These are phyloP conservation scores for Cornus controversa DNA, from an alignment of 148 eudicot genomes.

Conservation along the genomic window DNA sequence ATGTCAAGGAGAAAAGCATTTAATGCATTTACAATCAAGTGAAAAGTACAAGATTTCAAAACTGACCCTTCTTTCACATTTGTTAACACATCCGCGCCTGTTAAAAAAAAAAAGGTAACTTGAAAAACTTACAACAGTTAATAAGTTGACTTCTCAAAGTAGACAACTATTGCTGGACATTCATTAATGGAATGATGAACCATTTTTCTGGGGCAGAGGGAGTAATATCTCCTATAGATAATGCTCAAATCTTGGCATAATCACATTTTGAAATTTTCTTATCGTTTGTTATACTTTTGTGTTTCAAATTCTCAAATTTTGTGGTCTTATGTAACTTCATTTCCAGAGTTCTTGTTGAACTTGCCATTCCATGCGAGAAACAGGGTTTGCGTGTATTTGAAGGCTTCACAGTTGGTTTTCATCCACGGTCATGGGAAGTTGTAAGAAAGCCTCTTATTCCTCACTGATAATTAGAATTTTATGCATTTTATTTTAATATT, in stretches of 20 bases:
- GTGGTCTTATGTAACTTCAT: slow-evolving; percentile 13
- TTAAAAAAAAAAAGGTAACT: no score
- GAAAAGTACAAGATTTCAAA: no score
- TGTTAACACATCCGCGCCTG: no score
- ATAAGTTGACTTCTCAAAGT: no score
- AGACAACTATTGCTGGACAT: no score
- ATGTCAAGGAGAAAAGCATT: no score
- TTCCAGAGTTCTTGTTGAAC: slow-evolving; percentile 74
- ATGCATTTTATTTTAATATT: slow-evolving; percentile 3
- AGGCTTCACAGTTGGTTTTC: slow-evolving; percentile 93
- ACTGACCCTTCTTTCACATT: no score
- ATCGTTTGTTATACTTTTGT: not conserved
- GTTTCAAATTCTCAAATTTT: slow-evolving; percentile 14
- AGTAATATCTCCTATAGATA: not conserved
- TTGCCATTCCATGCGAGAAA: slow-evolving; percentile 89
- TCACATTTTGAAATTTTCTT: not conserved
- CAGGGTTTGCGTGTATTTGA: slow-evolving; percentile 77
- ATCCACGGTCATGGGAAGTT: slow-evolving; percentile 90
- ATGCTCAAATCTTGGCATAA: not conserved
- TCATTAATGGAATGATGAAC: no score
- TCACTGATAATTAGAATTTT: not conserved
- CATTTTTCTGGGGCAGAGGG: no score
- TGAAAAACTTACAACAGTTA: no score
- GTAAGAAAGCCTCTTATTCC: slow-evolving; percentile 35
- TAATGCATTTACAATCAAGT: no score